These are phyloP conservation scores for Hebeloma cylindrosporum DNA, from an alignment of 768 basidiomycete species.

Conservation along the genomic window DNA sequence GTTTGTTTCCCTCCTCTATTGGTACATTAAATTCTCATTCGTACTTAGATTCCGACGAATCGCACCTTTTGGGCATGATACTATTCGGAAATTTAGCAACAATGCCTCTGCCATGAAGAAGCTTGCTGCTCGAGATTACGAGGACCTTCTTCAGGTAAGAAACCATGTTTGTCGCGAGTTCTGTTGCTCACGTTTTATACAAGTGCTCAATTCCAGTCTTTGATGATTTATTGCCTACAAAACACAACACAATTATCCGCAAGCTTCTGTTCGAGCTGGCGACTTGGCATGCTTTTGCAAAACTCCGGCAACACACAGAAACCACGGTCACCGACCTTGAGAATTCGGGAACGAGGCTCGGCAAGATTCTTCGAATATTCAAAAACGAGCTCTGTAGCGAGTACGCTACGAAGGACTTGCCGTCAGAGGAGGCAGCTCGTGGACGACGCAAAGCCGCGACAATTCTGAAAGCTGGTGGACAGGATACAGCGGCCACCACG, in stretches of 20 bases:
- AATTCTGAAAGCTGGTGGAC: too few species aligned
- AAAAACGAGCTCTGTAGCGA: constrained; percentile 12
- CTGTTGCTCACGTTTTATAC: neutral
- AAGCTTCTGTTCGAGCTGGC: constrained; percentile 30
- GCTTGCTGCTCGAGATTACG: constrained; percentile 30
- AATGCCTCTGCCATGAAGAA: constrained; percentile 29
- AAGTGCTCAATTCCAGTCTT: constrained; percentile 36
- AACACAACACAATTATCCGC: constrained; percentile 26
- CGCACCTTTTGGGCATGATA: constrained; percentile 16
- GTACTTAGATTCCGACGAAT: constrained; percentile 14
- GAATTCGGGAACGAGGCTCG: constrained; percentile 29
- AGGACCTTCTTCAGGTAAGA: constrained; percentile 43
- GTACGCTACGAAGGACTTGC: constrained; percentile 23
- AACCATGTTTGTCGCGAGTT: neutral
- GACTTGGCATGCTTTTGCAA: constrained; percentile 38
- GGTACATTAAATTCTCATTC: neutral
- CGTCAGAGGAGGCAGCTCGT: constrained; percentile 23
- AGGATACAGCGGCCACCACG: neutral
- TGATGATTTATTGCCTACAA: constrained; percentile 34
- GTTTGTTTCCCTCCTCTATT: neutral
- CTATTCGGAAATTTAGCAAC: constrained; percentile 25
- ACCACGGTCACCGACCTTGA: constrained; percentile 29
- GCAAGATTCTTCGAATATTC: constrained; percentile 25
- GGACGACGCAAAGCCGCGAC: constrained; percentile 17
- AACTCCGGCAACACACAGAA: constrained; percentile 35